Base-by-base conservation (phyloP, 1,139 yeast species). In the Yamadazyma pseudoaaseri region DNA sequence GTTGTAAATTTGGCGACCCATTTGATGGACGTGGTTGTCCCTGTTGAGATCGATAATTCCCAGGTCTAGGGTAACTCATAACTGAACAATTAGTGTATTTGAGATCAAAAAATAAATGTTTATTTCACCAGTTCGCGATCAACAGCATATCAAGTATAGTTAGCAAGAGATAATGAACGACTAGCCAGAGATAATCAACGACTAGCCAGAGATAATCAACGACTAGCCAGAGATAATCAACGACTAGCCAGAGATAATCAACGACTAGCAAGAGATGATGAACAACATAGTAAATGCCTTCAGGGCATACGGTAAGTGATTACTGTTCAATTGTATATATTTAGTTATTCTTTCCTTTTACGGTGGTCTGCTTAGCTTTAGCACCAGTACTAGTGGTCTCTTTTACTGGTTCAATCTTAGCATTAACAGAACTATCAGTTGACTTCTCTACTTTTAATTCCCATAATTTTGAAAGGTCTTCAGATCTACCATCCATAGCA, bases 401-500 rank as follows among this genome's bases (percentile, higher is more conserved):
- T 13, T 26, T 20, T 14, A 26, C 20, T 13, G 33, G 25, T 15
- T 30, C 25, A 5, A 14, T 17, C 4, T 26, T 23, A 5, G 26
- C 17, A 14, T 22, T 16, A 12, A 17, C 30, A 22, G 23, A 12
- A 20, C 15, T 16, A 5, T n/a, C 10, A 21, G 51, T 54, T 5
- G 52, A 45, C 29, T 46, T 39, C 7, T 51, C 54, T n/a, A 53
- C 66, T 29, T 51, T 51, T 36, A 54, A 54, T 27, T 63, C 62
- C 86, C 86, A 81, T 46, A 75, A 62, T 25, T 64, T 61, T 25
- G 70, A 51, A 42, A 78, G 65, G 15, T 62, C 63, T 35, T 67
- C 62, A 31, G 69, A 65, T 49, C 87, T 73, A 23, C 64, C 70
- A 13, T 74, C 79, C 49, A 85, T 72, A n/a, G 87, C 76, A 24